phyloP scores from a whole-genome alignment of 257 asterid species.

The Solanum pimpinellifolium region DNA sequence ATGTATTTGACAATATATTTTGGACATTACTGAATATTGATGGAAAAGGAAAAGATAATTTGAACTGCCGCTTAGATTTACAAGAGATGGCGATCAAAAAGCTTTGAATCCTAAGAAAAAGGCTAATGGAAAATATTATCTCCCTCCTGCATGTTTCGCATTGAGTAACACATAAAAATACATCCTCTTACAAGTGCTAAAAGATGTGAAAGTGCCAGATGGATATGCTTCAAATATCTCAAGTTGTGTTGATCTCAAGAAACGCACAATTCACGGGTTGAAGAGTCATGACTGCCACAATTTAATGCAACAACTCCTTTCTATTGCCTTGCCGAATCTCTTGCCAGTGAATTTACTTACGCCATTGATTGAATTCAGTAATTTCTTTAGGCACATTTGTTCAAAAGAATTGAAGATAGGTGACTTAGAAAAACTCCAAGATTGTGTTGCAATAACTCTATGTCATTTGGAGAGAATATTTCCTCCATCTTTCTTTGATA shows the following conservation, averaged over 20 bases:
- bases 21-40: background rate
- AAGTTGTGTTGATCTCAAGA: background rate
- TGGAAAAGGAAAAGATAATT: background rate
- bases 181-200: background rate
- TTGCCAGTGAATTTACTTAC: background rate
- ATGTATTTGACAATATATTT: background rate
- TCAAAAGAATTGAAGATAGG: too few relatives aligned
- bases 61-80: background rate
- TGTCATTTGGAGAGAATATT: too few relatives aligned
- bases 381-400: background rate
- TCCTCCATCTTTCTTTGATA: too few relatives aligned
- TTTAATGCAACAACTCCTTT: background rate
- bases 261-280: background rate
- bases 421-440: too few relatives aligned
- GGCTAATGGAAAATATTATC: background rate
- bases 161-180: background rate
- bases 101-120: background rate
- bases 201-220: background rate
- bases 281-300: conserved; percentile 2
- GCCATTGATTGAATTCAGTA: background rate
- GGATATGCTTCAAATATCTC: background rate
- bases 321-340: background rate
- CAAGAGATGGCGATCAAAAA: background rate
- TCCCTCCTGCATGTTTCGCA: background rate
- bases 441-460: too few relatives aligned